Evolutionary conservation across 2,329 filamentous ascomycete genomes (phyloP).

Genomic region (Stylonectria norvegica): DNA sequence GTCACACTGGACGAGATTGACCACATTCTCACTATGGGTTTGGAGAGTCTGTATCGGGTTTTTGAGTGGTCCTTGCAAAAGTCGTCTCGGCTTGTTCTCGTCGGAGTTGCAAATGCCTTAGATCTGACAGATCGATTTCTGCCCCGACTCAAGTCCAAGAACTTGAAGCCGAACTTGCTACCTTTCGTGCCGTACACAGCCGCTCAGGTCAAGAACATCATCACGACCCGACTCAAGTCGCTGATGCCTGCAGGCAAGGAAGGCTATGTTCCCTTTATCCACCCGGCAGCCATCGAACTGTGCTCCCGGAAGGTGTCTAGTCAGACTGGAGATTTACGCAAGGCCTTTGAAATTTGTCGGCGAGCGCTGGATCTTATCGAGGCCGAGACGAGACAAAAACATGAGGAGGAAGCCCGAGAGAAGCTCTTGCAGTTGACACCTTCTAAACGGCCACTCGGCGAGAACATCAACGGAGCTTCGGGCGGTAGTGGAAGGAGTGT

Average conservation of each 20-base stretch:
- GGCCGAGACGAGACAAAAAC: slow-evolving; percentile 71
- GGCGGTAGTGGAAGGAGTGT: slow-evolving; percentile 40
- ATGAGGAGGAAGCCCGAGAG: slow-evolving; percentile 60
- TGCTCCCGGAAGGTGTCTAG: slow-evolving; percentile 92
- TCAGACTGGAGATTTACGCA: slow-evolving; percentile 90
- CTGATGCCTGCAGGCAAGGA: slow-evolving; percentile 59
- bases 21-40: slow-evolving; percentile 81
- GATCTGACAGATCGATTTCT: slow-evolving; percentile 94
- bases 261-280: slow-evolving; percentile 78
- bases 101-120: slow-evolving; percentile 94
- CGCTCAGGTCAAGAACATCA: slow-evolving; percentile 79
- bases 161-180: slow-evolving; percentile 83
- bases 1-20: slow-evolving; percentile 94
- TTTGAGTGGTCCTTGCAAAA: slow-evolving; percentile 93
- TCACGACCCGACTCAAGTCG: slow-evolving; percentile 76
- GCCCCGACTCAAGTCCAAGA: slow-evolving; percentile 86
- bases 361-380: slow-evolving; percentile 88
- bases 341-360: slow-evolving; percentile 91
- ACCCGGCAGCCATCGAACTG: slow-evolving; percentile 89
- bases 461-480: slow-evolving; percentile 68
- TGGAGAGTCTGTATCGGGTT: slow-evolving; percentile 86
- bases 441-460: slow-evolving; percentile 72
- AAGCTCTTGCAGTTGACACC: slow-evolving; percentile 59
- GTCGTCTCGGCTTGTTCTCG: slow-evolving; percentile 73
- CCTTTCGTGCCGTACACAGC: slow-evolving; percentile 93